These are phyloP conservation scores for Cordyceps militaris DNA, from an alignment of 2,329 filamentous ascomycete genomes.

Conservation along the genomic window DNA sequence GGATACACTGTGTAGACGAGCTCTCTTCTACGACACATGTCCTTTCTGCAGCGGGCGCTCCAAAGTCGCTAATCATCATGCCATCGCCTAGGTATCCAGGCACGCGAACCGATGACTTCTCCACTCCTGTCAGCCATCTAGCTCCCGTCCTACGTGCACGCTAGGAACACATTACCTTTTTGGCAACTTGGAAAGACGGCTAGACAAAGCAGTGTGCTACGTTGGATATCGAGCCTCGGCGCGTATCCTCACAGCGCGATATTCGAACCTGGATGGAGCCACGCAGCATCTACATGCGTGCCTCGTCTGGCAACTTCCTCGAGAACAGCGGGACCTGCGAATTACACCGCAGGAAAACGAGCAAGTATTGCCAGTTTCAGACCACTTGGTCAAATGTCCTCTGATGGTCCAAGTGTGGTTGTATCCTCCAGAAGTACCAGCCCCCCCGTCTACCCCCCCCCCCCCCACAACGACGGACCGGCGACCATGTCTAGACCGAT, in stretches of 20 bases:
- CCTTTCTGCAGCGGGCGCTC: neutral
- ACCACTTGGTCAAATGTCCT: neutral
- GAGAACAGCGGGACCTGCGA: too few species aligned
- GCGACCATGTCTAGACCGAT: neutral
- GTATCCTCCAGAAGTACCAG: neutral
- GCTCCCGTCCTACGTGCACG: neutral
- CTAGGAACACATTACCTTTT: neutral
- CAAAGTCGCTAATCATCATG: neutral
- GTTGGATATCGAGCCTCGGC: neutral
- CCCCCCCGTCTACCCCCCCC: too few species aligned
- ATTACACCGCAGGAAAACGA: too few species aligned
- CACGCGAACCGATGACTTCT: neutral
- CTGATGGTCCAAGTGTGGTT: neutral
- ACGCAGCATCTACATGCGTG: too few species aligned
- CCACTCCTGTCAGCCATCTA: conserved; percentile 2
- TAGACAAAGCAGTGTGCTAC: neutral
- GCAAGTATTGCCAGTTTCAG: neutral
- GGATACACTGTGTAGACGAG: too few species aligned
- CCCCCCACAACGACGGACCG: neutral
- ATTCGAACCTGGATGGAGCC: too few species aligned
- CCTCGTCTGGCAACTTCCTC: too few species aligned
- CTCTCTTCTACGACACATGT: neutral
- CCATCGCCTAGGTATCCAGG: neutral
- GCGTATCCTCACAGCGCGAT: too few species aligned
- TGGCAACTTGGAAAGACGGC: neutral